Conservation (phyloP, 2,329 filamentous ascomycete genomes). For the Fusarium brevicatenulatum region DNA sequence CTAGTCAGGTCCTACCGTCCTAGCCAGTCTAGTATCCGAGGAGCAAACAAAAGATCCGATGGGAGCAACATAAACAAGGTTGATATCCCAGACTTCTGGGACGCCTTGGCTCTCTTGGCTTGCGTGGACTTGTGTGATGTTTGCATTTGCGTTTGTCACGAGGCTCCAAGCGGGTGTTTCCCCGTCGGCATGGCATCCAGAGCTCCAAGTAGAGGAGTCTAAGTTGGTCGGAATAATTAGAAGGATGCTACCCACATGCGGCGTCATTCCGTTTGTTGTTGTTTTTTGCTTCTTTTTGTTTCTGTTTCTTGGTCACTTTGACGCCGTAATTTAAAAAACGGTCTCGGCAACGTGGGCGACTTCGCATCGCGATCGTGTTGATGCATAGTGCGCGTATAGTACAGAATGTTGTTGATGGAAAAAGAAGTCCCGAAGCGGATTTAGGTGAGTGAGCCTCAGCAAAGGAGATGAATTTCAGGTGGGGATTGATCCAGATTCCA, state of each 20-base stretch:
- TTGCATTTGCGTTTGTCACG: constrained; percentile 11
- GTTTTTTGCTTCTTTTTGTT: constrained; percentile 7
- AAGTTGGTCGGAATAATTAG: constrained; percentile 10
- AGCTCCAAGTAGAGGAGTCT: background rate
- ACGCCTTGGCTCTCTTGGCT: constrained; percentile 27
- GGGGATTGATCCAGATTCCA: background rate
- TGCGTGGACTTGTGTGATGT: constrained; percentile 4
- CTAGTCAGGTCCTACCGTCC: constrained; percentile 7
- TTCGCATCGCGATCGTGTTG: background rate
- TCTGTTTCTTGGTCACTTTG: background rate
- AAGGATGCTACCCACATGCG: background rate
- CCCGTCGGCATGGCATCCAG: background rate
- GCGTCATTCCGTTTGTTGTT: background rate
- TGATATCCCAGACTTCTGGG: constrained; percentile 35
- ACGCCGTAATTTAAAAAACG: constrained; percentile 10
- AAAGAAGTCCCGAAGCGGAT: constrained; percentile 18
- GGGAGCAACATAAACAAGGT: constrained; percentile 4
- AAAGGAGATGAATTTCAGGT: constrained; percentile 1
- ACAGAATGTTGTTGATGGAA: constrained; percentile 37
- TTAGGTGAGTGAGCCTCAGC: constrained; percentile 6
- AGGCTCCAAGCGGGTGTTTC: background rate
- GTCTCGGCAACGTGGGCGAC: constrained; percentile 18
- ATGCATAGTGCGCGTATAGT: constrained; percentile 19
- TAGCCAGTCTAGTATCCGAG: constrained; percentile 3
- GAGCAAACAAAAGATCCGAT: constrained; percentile 2